Evolutionary conservation across 2,329 filamentous ascomycete species (phyloP).

Genomic region (Dactylella cylindrospora): DNA sequence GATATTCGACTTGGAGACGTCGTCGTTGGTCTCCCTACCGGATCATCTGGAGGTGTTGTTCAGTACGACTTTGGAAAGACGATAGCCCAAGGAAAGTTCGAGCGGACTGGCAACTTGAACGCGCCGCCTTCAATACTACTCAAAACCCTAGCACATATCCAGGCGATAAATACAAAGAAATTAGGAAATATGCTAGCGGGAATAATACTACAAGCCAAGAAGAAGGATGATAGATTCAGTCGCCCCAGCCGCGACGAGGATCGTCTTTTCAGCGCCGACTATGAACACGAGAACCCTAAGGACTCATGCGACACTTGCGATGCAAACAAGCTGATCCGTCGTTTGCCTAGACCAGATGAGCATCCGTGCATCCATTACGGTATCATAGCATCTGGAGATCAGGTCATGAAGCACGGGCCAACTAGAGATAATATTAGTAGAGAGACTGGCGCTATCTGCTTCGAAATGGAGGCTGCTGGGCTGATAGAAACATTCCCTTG

Average conservation of each 20-base stretch:
- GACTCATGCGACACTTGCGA: too few species aligned
- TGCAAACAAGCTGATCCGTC: constrained; percentile 3
- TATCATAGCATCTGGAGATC: constrained; percentile 10
- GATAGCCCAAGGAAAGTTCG: constrained; percentile 5
- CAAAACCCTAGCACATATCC: neutral
- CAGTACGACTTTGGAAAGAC: constrained; percentile 20
- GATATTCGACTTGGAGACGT: constrained; percentile 19
- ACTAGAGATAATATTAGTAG: constrained; percentile 9
- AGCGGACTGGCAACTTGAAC: constrained; percentile 3
- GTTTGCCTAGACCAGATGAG: neutral
- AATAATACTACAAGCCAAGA: neutral
- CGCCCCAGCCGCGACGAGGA: neutral
- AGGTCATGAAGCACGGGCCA: constrained; percentile 3
- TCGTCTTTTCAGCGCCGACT: constrained; percentile 3
- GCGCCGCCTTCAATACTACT: constrained; percentile 1
- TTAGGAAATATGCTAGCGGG: neutral
- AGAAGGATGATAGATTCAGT: constrained; percentile 7
- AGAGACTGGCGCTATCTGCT: constrained; percentile 5
- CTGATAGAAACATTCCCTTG: constrained; percentile 6
- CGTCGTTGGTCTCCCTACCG: constrained; percentile 7
- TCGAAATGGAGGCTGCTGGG: constrained; percentile 14
- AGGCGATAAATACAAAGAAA: neutral
- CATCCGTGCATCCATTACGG: neutral
- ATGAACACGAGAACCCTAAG: neutral
- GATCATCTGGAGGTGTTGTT: constrained; percentile 1